phyloP scores from a whole-genome alignment of 208 protist species.

The Leishmania mexicana region DNA sequence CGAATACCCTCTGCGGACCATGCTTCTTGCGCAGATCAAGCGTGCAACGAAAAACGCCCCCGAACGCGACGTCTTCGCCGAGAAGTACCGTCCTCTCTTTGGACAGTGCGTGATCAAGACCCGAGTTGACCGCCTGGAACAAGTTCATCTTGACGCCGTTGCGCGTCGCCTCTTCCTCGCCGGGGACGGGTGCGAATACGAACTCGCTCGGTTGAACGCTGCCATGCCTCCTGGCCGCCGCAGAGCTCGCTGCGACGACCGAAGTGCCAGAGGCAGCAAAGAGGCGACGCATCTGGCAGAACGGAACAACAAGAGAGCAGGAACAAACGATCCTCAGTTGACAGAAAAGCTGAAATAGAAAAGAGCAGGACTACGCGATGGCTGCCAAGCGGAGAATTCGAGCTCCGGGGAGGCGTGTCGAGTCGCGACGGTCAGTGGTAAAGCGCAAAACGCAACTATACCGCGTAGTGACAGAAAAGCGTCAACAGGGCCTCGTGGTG shows the following conservation, averaged over 20 bases:
- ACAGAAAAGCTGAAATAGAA: background rate
- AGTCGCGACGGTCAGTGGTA: background rate
- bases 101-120: slow-evolving; percentile 92
- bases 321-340: background rate
- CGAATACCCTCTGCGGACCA: slow-evolving; percentile 94
- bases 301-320: background rate
- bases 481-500: background rate
- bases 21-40: slow-evolving; percentile 83
- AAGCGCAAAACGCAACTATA: background rate
- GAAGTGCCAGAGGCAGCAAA: background rate
- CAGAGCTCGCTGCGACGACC: background rate
- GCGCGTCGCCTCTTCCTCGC: slow-evolving; percentile 36
- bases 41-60: slow-evolving; percentile 97
- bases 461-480: background rate
- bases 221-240: slow-evolving; percentile 24
- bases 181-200: slow-evolving; percentile 31
- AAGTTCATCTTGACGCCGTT: slow-evolving; percentile 90
- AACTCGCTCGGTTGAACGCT: slow-evolving; percentile 42
- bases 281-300: slow-evolving; percentile 18
- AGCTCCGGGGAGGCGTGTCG: too few relatives aligned
- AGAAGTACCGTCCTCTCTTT: slow-evolving; percentile 91
- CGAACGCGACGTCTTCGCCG: slow-evolving; percentile 98
- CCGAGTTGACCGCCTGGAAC: slow-evolving; percentile 95
- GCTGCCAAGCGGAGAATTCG: background rate
- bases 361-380: background rate